These are phyloP conservation scores for Fulvia fulva DNA, from an alignment of 2,329 filamentous ascomycete genomes.

Conservation along the genomic window DNA sequence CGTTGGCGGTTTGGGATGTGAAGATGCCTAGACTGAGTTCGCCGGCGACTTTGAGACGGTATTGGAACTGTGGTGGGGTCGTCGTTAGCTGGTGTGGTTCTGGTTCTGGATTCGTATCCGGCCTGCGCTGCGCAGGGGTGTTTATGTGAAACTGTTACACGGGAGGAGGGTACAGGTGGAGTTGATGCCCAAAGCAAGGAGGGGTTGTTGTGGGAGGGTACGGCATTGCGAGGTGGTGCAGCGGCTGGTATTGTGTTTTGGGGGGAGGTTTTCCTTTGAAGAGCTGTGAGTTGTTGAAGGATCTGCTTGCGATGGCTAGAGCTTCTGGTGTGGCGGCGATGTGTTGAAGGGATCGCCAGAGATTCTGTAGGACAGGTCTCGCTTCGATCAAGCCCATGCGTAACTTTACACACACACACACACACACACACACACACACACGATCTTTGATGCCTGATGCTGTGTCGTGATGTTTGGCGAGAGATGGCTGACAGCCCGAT, in stretches of 20 bases:
- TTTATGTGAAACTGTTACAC: slow-evolving; percentile 19
- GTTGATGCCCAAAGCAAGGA: slow-evolving; percentile 15
- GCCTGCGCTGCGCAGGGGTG: slow-evolving; percentile 21
- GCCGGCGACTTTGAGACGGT: slow-evolving; percentile 69
- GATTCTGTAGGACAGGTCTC: neutral
- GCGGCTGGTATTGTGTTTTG: slow-evolving; percentile 7
- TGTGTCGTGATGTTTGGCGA: neutral
- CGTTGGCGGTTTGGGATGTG: slow-evolving; percentile 52
- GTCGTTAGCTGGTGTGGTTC: slow-evolving; percentile 10
- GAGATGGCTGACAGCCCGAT: neutral
- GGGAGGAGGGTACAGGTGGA: slow-evolving; percentile 8
- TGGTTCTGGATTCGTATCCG: slow-evolving; percentile 14
- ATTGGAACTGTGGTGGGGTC: slow-evolving; percentile 59
- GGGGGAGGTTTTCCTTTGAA: neutral
- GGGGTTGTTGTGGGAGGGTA: neutral
- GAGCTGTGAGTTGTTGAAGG: neutral
- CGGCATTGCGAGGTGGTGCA: slow-evolving; percentile 13
- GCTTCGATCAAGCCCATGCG: neutral
- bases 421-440: too few species aligned
- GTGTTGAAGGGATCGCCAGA: neutral
- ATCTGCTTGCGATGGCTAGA: neutral
- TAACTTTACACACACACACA: too few species aligned
- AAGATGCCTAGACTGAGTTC: slow-evolving; percentile 79
- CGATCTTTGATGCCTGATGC: neutral
- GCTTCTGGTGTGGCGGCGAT: neutral